These are phyloP conservation scores for Sicyos edulis DNA, from an alignment of 306 rosid species.

Conservation along the genomic window DNA sequence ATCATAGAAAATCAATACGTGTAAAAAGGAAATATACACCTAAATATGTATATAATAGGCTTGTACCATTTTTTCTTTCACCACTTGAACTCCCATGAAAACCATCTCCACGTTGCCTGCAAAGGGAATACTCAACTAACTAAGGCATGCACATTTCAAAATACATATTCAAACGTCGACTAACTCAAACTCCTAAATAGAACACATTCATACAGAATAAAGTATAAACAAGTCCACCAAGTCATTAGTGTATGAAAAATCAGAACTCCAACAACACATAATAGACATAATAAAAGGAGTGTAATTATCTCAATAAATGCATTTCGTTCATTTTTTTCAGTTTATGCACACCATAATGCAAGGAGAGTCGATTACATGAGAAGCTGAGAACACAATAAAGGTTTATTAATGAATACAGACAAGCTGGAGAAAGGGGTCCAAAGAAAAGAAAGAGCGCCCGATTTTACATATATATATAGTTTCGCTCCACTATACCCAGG, in stretches of 20 bases:
- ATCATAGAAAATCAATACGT: background rate
- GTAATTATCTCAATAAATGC: background rate
- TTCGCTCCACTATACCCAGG: no score
- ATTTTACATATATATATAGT: no score
- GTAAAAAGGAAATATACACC: background rate
- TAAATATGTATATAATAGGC: background rate
- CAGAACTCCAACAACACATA: background rate
- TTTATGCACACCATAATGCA: background rate
- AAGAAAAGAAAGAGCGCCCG: background rate
- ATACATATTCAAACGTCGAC: background rate
- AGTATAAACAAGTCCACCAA: background rate
- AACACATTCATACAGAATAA: background rate
- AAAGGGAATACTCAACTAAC: conserved; percentile 20
- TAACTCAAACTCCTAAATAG: conserved; percentile 1
- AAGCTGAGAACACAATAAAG: background rate
- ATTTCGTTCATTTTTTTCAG: background rate
- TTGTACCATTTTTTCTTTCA: conserved; percentile 32
- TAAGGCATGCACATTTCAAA: conserved; percentile 7
- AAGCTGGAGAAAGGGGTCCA: background rate
- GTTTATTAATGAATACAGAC: background rate
- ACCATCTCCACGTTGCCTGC: conserved; percentile 44
- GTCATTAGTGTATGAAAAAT: background rate
- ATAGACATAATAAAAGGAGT: background rate
- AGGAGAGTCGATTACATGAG: background rate
- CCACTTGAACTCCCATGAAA: conserved; percentile 19